Evolutionary conservation across 345 rosid genomes (phyloP), one percentile per base, ranked within the genome.

Genomic region (Iberis pinnata): DNA sequence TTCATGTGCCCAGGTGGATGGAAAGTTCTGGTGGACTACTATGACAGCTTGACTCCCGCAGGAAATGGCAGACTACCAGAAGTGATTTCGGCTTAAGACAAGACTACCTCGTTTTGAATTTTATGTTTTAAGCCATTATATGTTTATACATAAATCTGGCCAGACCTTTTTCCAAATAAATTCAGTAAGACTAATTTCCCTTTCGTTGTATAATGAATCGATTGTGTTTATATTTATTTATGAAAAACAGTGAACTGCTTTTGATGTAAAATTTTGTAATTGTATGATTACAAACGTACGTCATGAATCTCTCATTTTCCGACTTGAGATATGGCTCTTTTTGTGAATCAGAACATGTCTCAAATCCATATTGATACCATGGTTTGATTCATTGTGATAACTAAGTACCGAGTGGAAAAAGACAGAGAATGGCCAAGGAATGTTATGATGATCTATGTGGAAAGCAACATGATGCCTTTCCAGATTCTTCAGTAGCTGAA

Each of bases 1-100:
- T 90, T 90, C 72, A 87, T 90, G 98, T 90, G 98, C 68, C 93
- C 96, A 9, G 82, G 89, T 32, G 96, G 98, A 22, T 90, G 98
- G 98, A 41, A 90, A 64, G 95, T 89, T 64, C 63, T 86, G 73
- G 95, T 83, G 0, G 97, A 89, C 8, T 86, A 86, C 75, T 89
- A 89, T 4, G 96, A 79, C 51, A 82, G 95, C 60, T 63, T 87
- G 62, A 47, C 78, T 16, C 74, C 79, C 0, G 60, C 80, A 0
- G 76, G 46, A 20, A 78, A 48, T 43, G 88, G 76, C 46, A 78
- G 71, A 65, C 61, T 78, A 29, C 78, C 79, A 0, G 81, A 78
- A 71, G 76, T 81, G 18, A 81, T 89, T 67, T 63, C 77, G 5
- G 93, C 73, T 45, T 89, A 81, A 58, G 71, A 53, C 44, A 29